Base-by-base conservation (phyloP, 1,284 basidiomycete genomes). In the Fomitopsis betulina region DNA sequence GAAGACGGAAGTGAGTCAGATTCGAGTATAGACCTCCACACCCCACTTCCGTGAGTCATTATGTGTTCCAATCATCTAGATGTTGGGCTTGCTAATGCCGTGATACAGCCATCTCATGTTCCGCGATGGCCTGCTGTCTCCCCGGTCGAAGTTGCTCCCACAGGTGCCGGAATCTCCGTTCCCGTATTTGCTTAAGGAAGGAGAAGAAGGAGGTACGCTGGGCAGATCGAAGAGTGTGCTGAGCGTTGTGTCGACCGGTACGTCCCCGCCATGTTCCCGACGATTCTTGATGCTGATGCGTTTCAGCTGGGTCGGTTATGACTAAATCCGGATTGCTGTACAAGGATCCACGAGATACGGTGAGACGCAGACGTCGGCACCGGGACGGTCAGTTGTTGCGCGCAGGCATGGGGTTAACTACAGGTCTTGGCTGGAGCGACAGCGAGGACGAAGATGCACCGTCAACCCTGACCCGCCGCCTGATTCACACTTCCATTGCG, bases 401-500 rank as follows among this genome's bases (percentile, higher is more conserved):
- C 43, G 88, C 87, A 2, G 89, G 89, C 1, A 82, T 92, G 62
- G 89, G 90, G 0, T 70, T 93, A 54, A 93, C 90, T 2, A 93
- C 89, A 3, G 89, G 89, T 0, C 74, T 93, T 17, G 89, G 89
- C 0, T 93, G 89, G 90, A 90, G 87, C 67, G 90, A 92, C 67
- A 89, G 87, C 60, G 89, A 92, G 74, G 90, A 92, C 69, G 90
- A 92, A 74, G 86, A 89, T 60, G 88, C 89, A 0, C 90, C 89
- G 1, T 89, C 87, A 0, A 78, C 84, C 7, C 79, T 91, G 19
- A 90, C 88, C 0, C 78, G 81, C 9, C 83, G 86, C 5, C 73
- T 91, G 13, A 89, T 87, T 9, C 72, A 75, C 0, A 78, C 83
- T 39, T 79, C 81, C 53, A 73, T 87, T n/a, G 75, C 82, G 0